Percentiles rank a stretch among this genome's conserved stretches.
Evolutionary conservation across 2,329 filamentous ascomycete species (phyloP).

Genomic region (Aureobasidium sp.): DNA sequence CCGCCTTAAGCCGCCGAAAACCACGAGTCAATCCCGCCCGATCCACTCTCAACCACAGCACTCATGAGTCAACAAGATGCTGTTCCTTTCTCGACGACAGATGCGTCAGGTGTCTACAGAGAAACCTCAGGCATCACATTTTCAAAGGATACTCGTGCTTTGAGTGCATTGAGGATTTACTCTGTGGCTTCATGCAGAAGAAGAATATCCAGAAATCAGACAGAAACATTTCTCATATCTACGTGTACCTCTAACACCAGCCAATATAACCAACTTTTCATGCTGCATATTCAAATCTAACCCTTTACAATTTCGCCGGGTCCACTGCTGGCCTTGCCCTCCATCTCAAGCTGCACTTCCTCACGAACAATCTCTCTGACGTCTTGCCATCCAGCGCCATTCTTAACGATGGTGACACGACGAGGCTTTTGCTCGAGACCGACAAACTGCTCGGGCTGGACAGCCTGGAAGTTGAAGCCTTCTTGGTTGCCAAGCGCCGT

Average conservation of each 20-base stretch:
- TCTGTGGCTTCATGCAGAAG: too few species aligned
- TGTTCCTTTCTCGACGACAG: neutral
- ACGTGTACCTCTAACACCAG: neutral
- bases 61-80: neutral
- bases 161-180: too few species aligned
- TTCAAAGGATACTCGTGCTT: too few species aligned
- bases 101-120: too few species aligned
- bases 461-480: constrained; percentile 69
- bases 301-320: constrained; percentile 11
- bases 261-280: neutral
- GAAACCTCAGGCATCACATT: too few species aligned
- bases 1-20: neutral
- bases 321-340: constrained; percentile 11
- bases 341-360: constrained; percentile 50
- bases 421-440: constrained; percentile 70
- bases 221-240: neutral
- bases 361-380: constrained; percentile 68
- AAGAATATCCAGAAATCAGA: too few species aligned
- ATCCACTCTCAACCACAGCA: neutral
- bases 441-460: constrained; percentile 73
- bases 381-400: constrained; percentile 57
- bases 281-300: neutral
- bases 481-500: constrained; percentile 61
- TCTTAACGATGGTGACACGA: constrained; percentile 61
- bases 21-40: neutral